Base-by-base conservation (phyloP, 257 asterid species). In the Cordia subcordata region DNA sequence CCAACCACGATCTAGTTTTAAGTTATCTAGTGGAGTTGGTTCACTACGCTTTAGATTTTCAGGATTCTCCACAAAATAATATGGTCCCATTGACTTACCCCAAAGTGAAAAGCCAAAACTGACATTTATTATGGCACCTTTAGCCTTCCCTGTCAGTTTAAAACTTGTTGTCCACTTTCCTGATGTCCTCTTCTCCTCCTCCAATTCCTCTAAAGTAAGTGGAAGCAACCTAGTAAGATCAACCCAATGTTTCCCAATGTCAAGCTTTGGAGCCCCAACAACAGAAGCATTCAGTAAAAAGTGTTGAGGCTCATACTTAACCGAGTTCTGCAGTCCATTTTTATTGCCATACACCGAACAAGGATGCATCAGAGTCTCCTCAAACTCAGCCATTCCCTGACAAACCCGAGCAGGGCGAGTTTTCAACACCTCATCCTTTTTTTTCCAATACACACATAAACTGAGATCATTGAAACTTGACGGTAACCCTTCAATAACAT, bases 151-250 rank as follows among this genome's bases (percentile, higher is more conserved):
- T 33, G 81, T 64, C 64, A 92, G 97, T 67, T 88, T 86, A 76
- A 88, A 82, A 68, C 96, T 74, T 5, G 99, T 88, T 56, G 87
- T 79, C 96, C 96, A 88, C 76, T 79, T 88, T 23, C 91, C 96
- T 8, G 88, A 72, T 58, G 80, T 69, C 78, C 89, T 71, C 72
- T 77, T 77, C 47, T 72, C 85, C 73, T 68, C 80, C 38, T 71
- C 85, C 68, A 91, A 75, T 71, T 85, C 98, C 67, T 83, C 94
- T 57, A 88, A 53, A 57, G 85, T 79, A 39, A 86, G 82, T 39
- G 96, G 99, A 65, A 92, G 96, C 76, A 92, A 72, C 83, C 90
- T 86, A 21, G 87, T 77, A 49, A 92, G 87, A 72, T 92, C 99
- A 74, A 92, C 77, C 88, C 86, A 82, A 55, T 78, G 91, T 51